These are phyloP conservation scores for Geopyxis carbonaria DNA, from an alignment of 495 filamentous ascomycete species.

Conservation along the genomic window DNA sequence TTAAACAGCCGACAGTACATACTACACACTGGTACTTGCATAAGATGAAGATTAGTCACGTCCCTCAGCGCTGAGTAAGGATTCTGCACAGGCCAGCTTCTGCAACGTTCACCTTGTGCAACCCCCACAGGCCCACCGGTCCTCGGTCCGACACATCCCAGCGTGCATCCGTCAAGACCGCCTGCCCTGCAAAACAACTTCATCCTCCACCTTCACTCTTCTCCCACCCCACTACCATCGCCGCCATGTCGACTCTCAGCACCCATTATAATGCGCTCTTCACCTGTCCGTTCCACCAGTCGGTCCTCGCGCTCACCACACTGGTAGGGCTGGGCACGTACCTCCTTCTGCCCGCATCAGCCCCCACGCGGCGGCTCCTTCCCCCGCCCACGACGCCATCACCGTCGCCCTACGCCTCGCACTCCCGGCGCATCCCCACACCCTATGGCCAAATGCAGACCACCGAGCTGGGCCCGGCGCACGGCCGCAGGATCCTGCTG, in stretches of 20 bases:
- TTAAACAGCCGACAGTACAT: no score
- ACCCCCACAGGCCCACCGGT: background rate
- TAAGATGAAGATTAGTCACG: no score
- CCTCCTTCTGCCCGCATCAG: conserved; percentile 28
- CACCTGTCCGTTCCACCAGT: conserved; percentile 21
- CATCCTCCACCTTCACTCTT: background rate
- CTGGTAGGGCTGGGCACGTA: conserved; percentile 31
- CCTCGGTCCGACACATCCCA: no score
- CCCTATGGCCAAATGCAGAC: conserved; percentile 68
- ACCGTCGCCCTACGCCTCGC: conserved; percentile 57
- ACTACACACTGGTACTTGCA: no score
- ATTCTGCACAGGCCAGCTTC: no score
- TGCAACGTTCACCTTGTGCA: no score
- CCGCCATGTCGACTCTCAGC: conserved; percentile 8
- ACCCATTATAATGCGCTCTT: conserved; percentile 7
- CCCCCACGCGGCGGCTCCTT: conserved; percentile 26
- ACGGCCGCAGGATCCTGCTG: conserved; percentile 61
- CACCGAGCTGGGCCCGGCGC: conserved; percentile 79
- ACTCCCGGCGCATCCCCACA: conserved; percentile 51
- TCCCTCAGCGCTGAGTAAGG: no score
- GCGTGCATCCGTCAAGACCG: no score
- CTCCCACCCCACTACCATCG: background rate
- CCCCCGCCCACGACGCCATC: conserved; percentile 44
- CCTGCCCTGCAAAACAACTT: conserved; percentile 1
- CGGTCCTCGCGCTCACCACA: conserved; percentile 30